Evolutionary conservation across 2,329 filamentous ascomycete genomes (phyloP).

Genomic region (Dactylellina parvicollis): DNA sequence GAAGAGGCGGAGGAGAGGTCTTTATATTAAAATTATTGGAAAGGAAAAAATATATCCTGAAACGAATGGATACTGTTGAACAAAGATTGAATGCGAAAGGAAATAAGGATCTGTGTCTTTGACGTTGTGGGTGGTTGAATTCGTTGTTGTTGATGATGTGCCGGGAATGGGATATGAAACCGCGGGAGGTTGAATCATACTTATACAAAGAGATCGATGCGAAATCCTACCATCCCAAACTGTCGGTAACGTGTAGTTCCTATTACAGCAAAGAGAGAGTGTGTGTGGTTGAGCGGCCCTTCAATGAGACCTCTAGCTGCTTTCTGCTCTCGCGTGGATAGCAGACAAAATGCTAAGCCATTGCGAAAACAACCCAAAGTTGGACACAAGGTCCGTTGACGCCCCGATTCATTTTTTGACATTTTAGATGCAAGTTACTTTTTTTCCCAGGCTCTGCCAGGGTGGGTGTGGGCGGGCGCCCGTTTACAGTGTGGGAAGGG

Average conservation of each 20-base stretch:
- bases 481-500: conserved; percentile 7
- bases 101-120: conserved; percentile 38
- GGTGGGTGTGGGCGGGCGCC: conserved; percentile 20
- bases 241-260: conserved; percentile 50
- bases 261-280: conserved; percentile 43
- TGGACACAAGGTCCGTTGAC: conserved; percentile 49
- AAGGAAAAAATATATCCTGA: conserved; percentile 23
- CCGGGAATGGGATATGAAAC: conserved; percentile 50
- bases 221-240: conserved; percentile 46
- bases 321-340: conserved; percentile 52
- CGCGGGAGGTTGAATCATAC: conserved; percentile 51
- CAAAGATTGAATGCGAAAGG: conserved; percentile 33
- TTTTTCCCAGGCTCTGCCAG: conserved; percentile 42
- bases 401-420: conserved; percentile 52
- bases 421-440: conserved; percentile 34
- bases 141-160: conserved; percentile 52
- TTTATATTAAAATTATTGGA: conserved; percentile 18
- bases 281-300: conserved; percentile 30
- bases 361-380: conserved; percentile 41
- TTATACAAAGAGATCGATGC: conserved; percentile 52
- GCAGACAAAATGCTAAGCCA: conserved; percentile 37
- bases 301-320: conserved; percentile 51
- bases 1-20: background rate
- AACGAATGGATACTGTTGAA: conserved; percentile 34
- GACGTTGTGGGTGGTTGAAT: conserved; percentile 16